phyloP scores from a whole-genome alignment of 2,329 filamentous ascomycete species.

The Phialophora tarda region DNA sequence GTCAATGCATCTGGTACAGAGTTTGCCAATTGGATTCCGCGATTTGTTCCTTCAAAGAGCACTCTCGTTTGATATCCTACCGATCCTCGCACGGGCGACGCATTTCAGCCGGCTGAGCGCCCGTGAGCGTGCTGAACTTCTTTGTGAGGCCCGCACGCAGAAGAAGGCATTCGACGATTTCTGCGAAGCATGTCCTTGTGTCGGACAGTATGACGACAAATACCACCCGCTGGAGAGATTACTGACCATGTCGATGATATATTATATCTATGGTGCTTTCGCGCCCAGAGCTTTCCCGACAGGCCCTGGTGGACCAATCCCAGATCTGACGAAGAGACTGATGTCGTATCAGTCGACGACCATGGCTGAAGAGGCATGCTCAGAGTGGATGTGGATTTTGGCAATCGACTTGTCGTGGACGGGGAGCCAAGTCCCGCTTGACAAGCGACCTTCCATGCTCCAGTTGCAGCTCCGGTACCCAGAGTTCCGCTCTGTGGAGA shows the following conservation, averaged over 20 bases:
- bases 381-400: constrained; percentile 15
- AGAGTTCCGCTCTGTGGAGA: constrained; percentile 2
- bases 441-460: not conserved
- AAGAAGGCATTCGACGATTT: constrained; percentile 10
- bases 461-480: constrained; percentile 12
- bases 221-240: constrained; percentile 12
- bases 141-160: not conserved
- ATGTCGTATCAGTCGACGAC: not conserved
- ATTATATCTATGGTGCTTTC: constrained; percentile 8
- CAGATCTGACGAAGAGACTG: not conserved
- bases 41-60: constrained; percentile 1
- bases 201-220: not conserved
- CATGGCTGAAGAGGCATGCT: constrained; percentile 2
- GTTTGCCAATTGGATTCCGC: constrained; percentile 9
- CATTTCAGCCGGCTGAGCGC: not conserved
- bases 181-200: constrained; percentile 17
- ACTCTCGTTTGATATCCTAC: constrained; percentile 14
- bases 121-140: not conserved
- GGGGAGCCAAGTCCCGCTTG: not conserved
- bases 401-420: constrained; percentile 6
- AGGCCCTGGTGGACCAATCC: not conserved
- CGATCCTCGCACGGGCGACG: not conserved
- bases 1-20: not conserved
- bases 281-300: constrained; percentile 8
- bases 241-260: constrained; percentile 8